Base-by-base conservation (phyloP, 331 rosid genomes). In the Saraca asoca region DNA sequence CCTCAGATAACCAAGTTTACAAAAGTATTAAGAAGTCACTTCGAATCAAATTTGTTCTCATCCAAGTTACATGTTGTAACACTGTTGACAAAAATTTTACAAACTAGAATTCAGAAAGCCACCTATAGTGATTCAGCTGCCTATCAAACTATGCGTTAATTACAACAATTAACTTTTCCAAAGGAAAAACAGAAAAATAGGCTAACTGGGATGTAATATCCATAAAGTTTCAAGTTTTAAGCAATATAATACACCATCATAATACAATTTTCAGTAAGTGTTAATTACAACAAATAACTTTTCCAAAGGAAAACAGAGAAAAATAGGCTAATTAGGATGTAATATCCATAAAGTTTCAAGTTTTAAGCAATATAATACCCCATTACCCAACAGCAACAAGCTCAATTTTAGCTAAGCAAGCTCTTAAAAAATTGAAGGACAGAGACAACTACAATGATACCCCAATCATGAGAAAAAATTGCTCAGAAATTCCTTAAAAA, bases 1-100 rank as follows among this genome's bases (percentile, higher is more conserved):
- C 51, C 17, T 12, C 61, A 43, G 3, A 24, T 24, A 24, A 24
- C 3, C 31, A 24, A 24, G 31, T 24, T 24, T 24, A 24, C 31
- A 3, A 24, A 13, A 69, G 58, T 57, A 58, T 15, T 55, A 7
- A 69, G 6, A 75, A 43, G 44, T 12, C 15, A 56, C 54, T 6
- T 20, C 18, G 29, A 35, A 62, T 43, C 53, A 54, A 12, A 56
- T 37, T 13, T 38, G 33, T 1, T 51, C 13, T 20, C 54, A 64
- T 48, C 54, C 42, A 56, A 11, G 39, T 7, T 15, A 37, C 14
- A 20, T 20, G 18, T 51, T 54, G 55, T 51, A 17, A 58, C 10
- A 31, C 0, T 15, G 51, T 61, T 60, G 45, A 55, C 54, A 54
- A 39, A 2, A 11, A 43, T 12, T 29, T 53, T 31, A 38, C 0